A percentile compares a stretch with the other conserved stretches of the same genome.
These are phyloP conservation scores for Aspergillus pseudoviridinutans DNA, from an alignment of 2,329 filamentous ascomycete species.

Conservation along the genomic window DNA sequence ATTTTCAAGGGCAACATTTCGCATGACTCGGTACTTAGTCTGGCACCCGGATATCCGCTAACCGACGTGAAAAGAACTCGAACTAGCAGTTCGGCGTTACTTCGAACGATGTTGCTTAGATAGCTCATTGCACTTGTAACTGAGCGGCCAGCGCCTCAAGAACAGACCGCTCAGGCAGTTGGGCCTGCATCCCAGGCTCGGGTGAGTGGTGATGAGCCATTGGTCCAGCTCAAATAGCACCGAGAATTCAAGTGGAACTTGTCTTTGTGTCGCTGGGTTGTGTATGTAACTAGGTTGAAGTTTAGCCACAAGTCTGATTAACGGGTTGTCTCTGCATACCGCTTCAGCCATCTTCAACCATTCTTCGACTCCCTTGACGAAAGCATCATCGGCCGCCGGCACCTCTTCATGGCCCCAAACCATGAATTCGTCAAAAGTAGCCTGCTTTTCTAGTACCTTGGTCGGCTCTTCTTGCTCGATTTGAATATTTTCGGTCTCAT, in stretches of 20 bases:
- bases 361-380: slow-evolving; percentile 71
- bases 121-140: not conserved
- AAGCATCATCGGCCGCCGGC: slow-evolving; percentile 64
- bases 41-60: not conserved
- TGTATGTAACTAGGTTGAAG: slow-evolving; percentile 25
- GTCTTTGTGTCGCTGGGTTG: slow-evolving; percentile 10
- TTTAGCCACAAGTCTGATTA: slow-evolving; percentile 5
- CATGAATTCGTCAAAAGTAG: slow-evolving; percentile 68
- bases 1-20: not conserved
- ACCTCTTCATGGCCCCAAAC: slow-evolving; percentile 79
- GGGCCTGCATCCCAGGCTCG: not conserved
- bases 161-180: too few relatives aligned
- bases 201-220: not conserved
- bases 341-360: slow-evolving; percentile 72
- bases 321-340: slow-evolving; percentile 43
- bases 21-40: not conserved
- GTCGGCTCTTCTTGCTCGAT: slow-evolving; percentile 48
- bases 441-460: slow-evolving; percentile 57
- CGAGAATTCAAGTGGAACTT: slow-evolving; percentile 10
- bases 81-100: not conserved
- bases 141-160: not conserved
- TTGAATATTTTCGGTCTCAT: slow-evolving; percentile 45
- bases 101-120: not conserved
- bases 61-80: not conserved
- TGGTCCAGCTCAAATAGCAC: not conserved